Evolutionary conservation across 2,329 filamentous ascomycete genomes (phyloP).

Genomic region (Penicillium thymicola): DNA sequence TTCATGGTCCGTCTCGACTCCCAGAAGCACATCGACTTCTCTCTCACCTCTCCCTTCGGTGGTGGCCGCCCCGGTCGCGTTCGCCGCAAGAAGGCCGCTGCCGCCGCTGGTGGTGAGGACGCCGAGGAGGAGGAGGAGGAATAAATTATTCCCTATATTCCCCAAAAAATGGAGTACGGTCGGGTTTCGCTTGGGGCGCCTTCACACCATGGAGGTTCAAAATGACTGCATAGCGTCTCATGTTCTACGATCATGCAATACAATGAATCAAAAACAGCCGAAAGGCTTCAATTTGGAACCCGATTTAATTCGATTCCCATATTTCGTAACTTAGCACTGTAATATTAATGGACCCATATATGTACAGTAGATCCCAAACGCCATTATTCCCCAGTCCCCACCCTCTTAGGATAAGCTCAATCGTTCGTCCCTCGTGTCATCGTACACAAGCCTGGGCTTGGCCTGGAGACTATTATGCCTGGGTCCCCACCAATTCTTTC

Average conservation of each 20-base stretch:
- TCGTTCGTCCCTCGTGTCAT: constrained; percentile 24
- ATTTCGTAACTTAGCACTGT: neutral
- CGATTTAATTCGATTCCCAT: constrained; percentile 12
- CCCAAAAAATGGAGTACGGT: constrained; percentile 35
- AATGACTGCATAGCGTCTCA: constrained; percentile 39
- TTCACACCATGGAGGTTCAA: constrained; percentile 34
- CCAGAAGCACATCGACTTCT: constrained; percentile 99
- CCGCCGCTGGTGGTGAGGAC: constrained; percentile 68
- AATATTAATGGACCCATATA: constrained; percentile 2
- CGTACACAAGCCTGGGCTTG: constrained; percentile 3
- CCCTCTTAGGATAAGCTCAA: constrained; percentile 1
- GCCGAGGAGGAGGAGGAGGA: constrained; percentile 71
- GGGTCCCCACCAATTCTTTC: constrained; percentile 38
- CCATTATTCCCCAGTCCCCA: constrained; percentile 15
- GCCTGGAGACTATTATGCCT: constrained; percentile 19
- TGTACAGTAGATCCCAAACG: constrained; percentile 24
- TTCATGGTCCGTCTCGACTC: constrained; percentile 99
- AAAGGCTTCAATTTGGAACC: constrained; percentile 37
- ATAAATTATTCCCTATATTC: constrained; percentile 34
- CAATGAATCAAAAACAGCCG: constrained; percentile 37
- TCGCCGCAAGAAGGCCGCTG: constrained; percentile 99
- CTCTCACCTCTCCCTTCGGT: constrained; percentile 95
- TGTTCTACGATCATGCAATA: constrained; percentile 42
- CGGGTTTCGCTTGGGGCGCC: constrained; percentile 38
- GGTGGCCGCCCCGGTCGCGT: constrained; percentile 96